Evolutionary conservation across 23 red algal species (phyloP).

Genomic region (Gracilariopsis chorda): DNA sequence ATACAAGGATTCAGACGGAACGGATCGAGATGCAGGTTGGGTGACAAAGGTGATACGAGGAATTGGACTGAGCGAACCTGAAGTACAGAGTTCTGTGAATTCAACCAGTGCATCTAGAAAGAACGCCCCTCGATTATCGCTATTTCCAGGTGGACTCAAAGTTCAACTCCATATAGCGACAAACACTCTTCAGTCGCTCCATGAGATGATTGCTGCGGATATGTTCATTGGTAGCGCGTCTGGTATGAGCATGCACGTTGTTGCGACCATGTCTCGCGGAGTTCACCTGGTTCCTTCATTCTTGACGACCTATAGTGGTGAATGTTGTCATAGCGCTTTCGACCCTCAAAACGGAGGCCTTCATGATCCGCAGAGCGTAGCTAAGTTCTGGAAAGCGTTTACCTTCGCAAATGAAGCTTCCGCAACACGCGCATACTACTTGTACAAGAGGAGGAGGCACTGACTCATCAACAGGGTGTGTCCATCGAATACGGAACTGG

Average conservation of each 20-base stretch:
- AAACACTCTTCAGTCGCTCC: slow-evolving; percentile 47
- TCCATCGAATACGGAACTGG: no score
- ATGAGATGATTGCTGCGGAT: slow-evolving; percentile 63
- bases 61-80: neutral
- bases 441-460: neutral
- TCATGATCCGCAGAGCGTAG: neutral
- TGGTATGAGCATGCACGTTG: slow-evolving; percentile 57
- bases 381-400: slow-evolving; percentile 22
- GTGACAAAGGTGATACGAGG: slow-evolving; percentile 9
- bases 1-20: slow-evolving; percentile 39
- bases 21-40: neutral
- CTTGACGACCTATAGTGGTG: neutral
- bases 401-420: slow-evolving; percentile 21
- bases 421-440: neutral
- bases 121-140: neutral
- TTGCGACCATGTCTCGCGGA: slow-evolving; percentile 4
- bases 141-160: slow-evolving; percentile 12
- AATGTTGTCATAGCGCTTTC: slow-evolving; percentile 6
- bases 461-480: no score
- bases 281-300: neutral
- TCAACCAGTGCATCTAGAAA: neutral
- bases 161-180: slow-evolving; percentile 45
- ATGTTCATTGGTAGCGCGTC: slow-evolving; percentile 59
- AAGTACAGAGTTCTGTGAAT: neutral
- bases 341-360: neutral